Conservation (phyloP, 768 basidiomycete species). For the Boletus huronensis region DNA sequence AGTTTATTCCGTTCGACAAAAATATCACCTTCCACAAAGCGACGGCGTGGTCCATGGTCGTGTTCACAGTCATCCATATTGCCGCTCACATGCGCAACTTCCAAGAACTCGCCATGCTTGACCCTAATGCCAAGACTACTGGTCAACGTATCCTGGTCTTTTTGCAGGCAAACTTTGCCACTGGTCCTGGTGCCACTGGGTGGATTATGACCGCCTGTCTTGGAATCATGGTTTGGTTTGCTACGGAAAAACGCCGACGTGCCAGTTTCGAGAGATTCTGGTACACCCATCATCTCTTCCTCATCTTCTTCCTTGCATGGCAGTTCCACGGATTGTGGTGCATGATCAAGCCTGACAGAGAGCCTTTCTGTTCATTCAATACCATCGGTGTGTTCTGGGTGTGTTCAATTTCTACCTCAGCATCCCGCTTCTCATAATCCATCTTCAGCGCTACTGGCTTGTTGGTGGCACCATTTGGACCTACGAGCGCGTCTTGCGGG, state of each 20-base stretch:
- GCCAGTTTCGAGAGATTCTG: conserved; percentile 86
- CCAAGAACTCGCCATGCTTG: conserved; percentile 55
- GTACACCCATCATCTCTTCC: conserved; percentile 87
- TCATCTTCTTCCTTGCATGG: conserved; percentile 91
- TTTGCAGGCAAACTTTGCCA: conserved; percentile 73
- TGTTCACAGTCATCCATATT: conserved; percentile 73
- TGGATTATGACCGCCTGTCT: conserved; percentile 84
- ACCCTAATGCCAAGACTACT: conserved; percentile 49
- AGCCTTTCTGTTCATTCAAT: conserved; percentile 83
- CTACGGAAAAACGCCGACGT: conserved; percentile 74
- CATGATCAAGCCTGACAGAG: conserved; percentile 89
- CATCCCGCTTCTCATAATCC: conserved; percentile 5
- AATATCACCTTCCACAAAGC: conserved; percentile 89
- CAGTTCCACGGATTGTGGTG: conserved; percentile 97
- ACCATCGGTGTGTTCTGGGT: conserved; percentile 96
- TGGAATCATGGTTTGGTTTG: conserved; percentile 79
- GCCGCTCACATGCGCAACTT: conserved; percentile 87
- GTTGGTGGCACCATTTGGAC: conserved; percentile 85
- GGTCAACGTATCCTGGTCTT: conserved; percentile 64
- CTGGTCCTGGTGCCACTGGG: conserved; percentile 78
- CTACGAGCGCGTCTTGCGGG: conserved; percentile 84
- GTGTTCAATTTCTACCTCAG: conserved; percentile 23
- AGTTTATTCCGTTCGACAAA: conserved; percentile 90
- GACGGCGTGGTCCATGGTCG: conserved; percentile 86
- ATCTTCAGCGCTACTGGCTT: conserved; percentile 78